These are phyloP conservation scores for Peronosclerospora sorghi DNA, from an alignment of 352 stramenopile species.

Conservation along the genomic window DNA sequence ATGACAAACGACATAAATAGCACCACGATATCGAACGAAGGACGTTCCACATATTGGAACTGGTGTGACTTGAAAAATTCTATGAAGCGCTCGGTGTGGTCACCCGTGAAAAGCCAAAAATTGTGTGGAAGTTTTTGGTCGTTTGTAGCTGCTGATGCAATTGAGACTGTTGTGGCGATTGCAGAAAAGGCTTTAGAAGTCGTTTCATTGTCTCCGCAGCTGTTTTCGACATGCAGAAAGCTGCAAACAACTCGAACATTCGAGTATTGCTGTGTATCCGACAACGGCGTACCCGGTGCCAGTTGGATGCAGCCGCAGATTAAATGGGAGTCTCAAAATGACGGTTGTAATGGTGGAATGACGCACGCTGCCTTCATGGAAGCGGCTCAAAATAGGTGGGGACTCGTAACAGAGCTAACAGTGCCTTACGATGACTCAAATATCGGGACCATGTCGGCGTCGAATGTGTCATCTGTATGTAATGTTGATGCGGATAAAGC, in stretches of 20 bases:
- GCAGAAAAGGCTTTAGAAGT: slow-evolving; percentile 37
- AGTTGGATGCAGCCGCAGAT: slow-evolving; percentile 55
- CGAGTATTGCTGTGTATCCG: slow-evolving; percentile 62
- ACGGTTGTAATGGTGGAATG: slow-evolving; percentile 76
- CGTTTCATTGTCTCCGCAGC: slow-evolving; percentile 62
- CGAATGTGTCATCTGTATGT: slow-evolving; percentile 22
- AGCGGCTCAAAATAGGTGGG: slow-evolving; percentile 45
- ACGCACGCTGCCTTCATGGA: slow-evolving; percentile 68
- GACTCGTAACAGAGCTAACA: slow-evolving; percentile 53
- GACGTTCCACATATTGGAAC: slow-evolving; percentile 33
- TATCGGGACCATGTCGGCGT: slow-evolving; percentile 13
- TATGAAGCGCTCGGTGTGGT: slow-evolving; percentile 45
- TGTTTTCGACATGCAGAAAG: slow-evolving; percentile 62
- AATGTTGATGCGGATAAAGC: slow-evolving; percentile 28
- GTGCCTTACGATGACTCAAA: slow-evolving; percentile 61
- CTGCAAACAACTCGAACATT: slow-evolving; percentile 61
- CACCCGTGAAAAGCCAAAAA: slow-evolving; percentile 67
- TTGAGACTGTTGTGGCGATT: slow-evolving; percentile 69
- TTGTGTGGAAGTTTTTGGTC: slow-evolving; percentile 76
- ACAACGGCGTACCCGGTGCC: slow-evolving; percentile 29
- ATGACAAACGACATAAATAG: slow-evolving; percentile 10
- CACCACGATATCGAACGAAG: slow-evolving; percentile 16
- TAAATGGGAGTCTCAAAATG: slow-evolving; percentile 67
- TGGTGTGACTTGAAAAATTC: slow-evolving; percentile 64
- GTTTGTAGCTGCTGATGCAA: slow-evolving; percentile 66